These are phyloP conservation scores for Tulasnella sp. DNA, from an alignment of 768 basidiomycete genomes.

Conservation along the genomic window DNA sequence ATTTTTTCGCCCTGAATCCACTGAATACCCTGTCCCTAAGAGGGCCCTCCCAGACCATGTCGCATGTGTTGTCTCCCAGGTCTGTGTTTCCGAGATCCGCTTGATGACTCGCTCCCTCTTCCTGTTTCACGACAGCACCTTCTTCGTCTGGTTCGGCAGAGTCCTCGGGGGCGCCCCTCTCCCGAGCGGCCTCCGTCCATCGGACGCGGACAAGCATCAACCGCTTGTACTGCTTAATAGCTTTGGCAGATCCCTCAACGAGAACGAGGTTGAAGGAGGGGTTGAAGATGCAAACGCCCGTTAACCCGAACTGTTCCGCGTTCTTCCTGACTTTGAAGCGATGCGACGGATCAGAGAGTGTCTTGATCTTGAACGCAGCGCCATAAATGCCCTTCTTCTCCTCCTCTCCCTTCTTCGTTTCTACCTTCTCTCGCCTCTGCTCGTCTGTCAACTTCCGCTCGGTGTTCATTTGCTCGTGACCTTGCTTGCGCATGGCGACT, in stretches of 20 bases:
- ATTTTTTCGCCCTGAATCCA: conserved; percentile 67
- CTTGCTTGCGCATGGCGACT: conserved; percentile 78
- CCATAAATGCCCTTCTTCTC: conserved; percentile 77
- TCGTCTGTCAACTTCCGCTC: conserved; percentile 89
- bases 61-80: conserved; percentile 82
- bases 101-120: conserved; percentile 4
- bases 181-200: conserved; percentile 87
- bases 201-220: conserved; percentile 79
- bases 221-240: conserved; percentile 75
- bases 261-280: conserved; percentile 83
- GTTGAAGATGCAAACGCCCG: conserved; percentile 85
- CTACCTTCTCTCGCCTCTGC: conserved; percentile 75
- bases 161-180: conserved; percentile 60
- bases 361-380: conserved; percentile 85
- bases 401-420: conserved; percentile 74
- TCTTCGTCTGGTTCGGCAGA: conserved; percentile 47
- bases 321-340: conserved; percentile 96
- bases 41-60: conserved; percentile 86
- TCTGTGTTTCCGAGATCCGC: conserved; percentile 30
- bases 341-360: conserved; percentile 82
- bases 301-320: conserved; percentile 79
- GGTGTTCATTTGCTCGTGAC: conserved; percentile 87
- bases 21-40: conserved; percentile 72
- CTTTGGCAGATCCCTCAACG: conserved; percentile 83
- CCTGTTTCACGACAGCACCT: conserved; percentile 18